phyloP scores from a whole-genome alignment of 768 basidiomycete species.

The Udeniomyces megalosporus region DNA sequence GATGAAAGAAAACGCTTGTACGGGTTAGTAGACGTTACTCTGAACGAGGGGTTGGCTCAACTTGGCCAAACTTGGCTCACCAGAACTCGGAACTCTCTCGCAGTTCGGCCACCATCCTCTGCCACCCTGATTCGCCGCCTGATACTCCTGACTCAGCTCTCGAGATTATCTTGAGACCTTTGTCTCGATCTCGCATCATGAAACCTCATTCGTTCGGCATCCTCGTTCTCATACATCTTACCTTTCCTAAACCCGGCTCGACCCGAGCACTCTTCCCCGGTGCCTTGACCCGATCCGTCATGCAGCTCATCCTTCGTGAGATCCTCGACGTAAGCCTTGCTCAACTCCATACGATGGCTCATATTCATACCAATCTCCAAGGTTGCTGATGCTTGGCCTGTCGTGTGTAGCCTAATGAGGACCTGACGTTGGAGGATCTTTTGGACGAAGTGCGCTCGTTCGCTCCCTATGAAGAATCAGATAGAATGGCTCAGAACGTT shows the following conservation, averaged over 20 bases:
- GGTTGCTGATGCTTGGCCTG: not conserved
- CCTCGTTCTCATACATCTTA: not conserved
- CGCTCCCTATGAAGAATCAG: not conserved
- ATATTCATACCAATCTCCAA: not conserved
- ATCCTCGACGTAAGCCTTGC: not conserved
- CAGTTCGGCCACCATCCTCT: too few species aligned
- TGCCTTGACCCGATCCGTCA: not conserved
- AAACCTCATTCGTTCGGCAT: not conserved
- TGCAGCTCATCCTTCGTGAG: constrained; percentile 5
- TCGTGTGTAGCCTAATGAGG: not conserved
- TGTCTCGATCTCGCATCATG: too few species aligned
- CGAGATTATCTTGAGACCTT: too few species aligned
- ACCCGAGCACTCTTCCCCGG: not conserved
- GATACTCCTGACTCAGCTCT: too few species aligned
- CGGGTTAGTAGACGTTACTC: too few species aligned
- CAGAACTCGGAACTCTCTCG: too few species aligned
- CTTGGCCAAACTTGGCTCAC: too few species aligned
- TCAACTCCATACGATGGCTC: not conserved
- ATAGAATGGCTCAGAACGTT: not conserved
- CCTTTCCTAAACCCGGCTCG: not conserved
- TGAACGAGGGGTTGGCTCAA: too few species aligned
- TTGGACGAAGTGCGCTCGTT: not conserved
- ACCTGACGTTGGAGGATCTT: not conserved
- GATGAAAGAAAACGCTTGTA: too few species aligned
- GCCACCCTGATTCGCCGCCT: too few species aligned